Conservation (phyloP, 768 basidiomycete genomes). For the Phaffia australis region DNA sequence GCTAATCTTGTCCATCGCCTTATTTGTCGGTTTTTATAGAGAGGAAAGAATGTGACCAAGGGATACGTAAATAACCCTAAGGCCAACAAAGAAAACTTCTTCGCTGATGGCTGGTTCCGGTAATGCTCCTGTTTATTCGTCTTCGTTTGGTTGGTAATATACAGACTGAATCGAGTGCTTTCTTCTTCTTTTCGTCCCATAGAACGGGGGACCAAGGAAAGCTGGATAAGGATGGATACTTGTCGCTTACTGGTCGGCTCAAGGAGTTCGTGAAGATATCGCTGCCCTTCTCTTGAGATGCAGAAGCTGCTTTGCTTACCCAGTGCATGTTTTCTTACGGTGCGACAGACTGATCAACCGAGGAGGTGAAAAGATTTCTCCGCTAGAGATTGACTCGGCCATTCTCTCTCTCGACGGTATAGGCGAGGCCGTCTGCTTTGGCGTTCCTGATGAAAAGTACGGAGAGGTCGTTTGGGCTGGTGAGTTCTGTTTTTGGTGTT, state of each 20-base stretch:
- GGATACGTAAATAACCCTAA: conserved; percentile 36
- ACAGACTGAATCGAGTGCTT: neutral
- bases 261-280: conserved; percentile 46
- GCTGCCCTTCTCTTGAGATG: neutral
- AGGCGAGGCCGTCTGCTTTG: conserved; percentile 44
- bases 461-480: conserved; percentile 30
- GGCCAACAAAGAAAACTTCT: conserved; percentile 44
- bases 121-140: neutral
- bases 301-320: neutral
- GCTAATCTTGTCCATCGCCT: neutral
- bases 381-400: conserved; percentile 54
- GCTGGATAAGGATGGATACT: conserved; percentile 40
- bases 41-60: conserved; percentile 47
- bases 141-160: too few relatives aligned
- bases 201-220: conserved; percentile 35
- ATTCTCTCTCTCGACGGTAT: conserved; percentile 41
- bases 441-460: conserved; percentile 29
- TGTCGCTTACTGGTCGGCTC: conserved; percentile 50
- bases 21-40: conserved; percentile 19
- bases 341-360: conserved; percentile 33
- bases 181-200: neutral
- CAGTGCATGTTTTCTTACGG: neutral
- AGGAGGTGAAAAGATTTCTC: conserved; percentile 53
- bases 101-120: conserved; percentile 20
- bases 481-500: neutral